Conservation (phyloP, 192 early-diverging fungal species). For the Umbelopsis isabellina region DNA sequence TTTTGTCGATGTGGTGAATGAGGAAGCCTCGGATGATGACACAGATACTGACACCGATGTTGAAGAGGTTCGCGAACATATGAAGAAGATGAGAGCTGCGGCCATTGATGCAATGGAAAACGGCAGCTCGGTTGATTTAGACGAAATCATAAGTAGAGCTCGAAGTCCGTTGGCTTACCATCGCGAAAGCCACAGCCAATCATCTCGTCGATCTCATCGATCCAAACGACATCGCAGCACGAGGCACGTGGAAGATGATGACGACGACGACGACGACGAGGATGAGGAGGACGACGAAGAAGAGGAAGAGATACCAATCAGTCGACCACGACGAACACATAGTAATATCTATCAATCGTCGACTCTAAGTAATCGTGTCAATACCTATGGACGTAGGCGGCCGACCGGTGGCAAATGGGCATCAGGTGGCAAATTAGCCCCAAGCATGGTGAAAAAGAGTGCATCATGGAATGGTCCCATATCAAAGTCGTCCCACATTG, state of each 20-base stretch:
- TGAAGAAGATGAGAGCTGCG: constrained; percentile 48
- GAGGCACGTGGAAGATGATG: constrained; percentile 12
- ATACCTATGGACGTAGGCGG: constrained; percentile 13
- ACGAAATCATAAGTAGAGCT: constrained; percentile 31
- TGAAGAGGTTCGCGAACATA: constrained; percentile 51
- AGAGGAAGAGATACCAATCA: background rate
- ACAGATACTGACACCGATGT: constrained; percentile 60
- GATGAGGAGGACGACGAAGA: constrained; percentile 7
- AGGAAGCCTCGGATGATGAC: constrained; percentile 47
- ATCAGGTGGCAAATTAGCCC: constrained; percentile 17
- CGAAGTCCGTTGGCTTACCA: constrained; percentile 21
- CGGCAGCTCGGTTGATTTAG: constrained; percentile 31
- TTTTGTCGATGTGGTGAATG: constrained; percentile 22
- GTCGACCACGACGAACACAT: constrained; percentile 2
- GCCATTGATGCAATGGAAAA: constrained; percentile 43
- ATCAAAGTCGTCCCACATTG: constrained; percentile 11
- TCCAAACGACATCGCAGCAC: background rate
- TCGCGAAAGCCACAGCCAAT: background rate
- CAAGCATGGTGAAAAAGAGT: constrained; percentile 23
- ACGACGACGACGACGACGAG: background rate
- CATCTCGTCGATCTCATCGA: background rate
- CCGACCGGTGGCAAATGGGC: constrained; percentile 24
- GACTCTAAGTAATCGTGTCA: background rate
- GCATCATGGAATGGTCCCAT: constrained; percentile 27
- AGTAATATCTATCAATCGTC: background rate